Conservation (phyloP, 2,329 filamentous ascomycete genomes). For the Colletotrichum somersetense region DNA sequence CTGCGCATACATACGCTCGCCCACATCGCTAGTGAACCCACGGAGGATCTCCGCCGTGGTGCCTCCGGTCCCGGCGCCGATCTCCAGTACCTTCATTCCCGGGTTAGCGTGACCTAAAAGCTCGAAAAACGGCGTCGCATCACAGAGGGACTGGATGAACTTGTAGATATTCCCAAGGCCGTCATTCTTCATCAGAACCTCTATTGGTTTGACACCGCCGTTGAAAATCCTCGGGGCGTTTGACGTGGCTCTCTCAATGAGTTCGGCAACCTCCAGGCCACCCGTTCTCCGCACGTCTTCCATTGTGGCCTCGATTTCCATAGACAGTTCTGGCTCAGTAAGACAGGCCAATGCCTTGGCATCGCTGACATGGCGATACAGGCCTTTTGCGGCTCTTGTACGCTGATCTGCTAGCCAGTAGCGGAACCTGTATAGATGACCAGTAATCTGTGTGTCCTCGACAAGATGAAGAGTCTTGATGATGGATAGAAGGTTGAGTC, state of each 20-base stretch:
- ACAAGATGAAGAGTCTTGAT: slow-evolving; percentile 12
- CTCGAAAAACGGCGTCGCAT: slow-evolving; percentile 7
- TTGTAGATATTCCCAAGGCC: slow-evolving; percentile 42
- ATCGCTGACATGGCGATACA: slow-evolving; percentile 7
- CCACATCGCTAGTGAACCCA: slow-evolving; percentile 5
- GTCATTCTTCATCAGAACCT: slow-evolving; percentile 50
- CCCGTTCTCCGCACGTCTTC: background rate
- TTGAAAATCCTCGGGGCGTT: slow-evolving; percentile 38
- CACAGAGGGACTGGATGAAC: slow-evolving; percentile 21
- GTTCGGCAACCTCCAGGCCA: slow-evolving; percentile 13
- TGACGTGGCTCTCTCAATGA: slow-evolving; percentile 29
- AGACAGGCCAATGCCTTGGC: slow-evolving; percentile 1
- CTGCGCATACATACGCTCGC: slow-evolving; percentile 7
- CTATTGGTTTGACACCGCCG: slow-evolving; percentile 46
- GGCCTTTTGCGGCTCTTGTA: slow-evolving; percentile 5
- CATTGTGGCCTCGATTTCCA: background rate
- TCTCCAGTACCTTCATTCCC: slow-evolving; percentile 24
- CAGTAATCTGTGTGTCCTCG: slow-evolving; percentile 3
- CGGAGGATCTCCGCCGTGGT: slow-evolving; percentile 20
- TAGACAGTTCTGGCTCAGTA: background rate
- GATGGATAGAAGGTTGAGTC: slow-evolving; percentile 1
- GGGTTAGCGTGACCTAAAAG: slow-evolving; percentile 45
- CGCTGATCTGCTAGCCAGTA: slow-evolving; percentile 9
- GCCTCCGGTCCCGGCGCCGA: too few relatives aligned
- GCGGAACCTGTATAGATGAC: slow-evolving; percentile 11